These are phyloP conservation scores for Penicilliopsis zonata DNA, from an alignment of 495 filamentous ascomycete species.

Conservation along the genomic window DNA sequence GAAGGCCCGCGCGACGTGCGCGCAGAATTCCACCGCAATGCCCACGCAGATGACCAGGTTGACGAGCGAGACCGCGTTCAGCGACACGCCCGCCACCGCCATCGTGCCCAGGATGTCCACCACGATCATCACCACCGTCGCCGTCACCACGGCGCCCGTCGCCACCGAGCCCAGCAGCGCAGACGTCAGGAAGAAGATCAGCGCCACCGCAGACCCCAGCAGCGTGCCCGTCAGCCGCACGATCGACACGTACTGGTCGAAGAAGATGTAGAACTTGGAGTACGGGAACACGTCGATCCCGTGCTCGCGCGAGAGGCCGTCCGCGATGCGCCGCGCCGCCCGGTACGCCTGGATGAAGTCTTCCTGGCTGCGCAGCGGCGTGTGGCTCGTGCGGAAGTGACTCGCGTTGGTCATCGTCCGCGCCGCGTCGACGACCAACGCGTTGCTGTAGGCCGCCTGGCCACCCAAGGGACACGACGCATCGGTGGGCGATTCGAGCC, in stretches of 20 bases:
- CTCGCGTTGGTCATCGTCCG: slow-evolving; percentile 56
- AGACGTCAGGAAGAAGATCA: slow-evolving; percentile 68
- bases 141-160: slow-evolving; percentile 70
- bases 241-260: slow-evolving; percentile 89
- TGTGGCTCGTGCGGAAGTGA: slow-evolving; percentile 87
- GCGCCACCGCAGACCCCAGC: slow-evolving; percentile 67
- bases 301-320: slow-evolving; percentile 53
- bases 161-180: slow-evolving; percentile 71
- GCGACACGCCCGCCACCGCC: slow-evolving; percentile 76
- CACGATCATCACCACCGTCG: slow-evolving; percentile 84
- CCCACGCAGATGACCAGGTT: slow-evolving; percentile 95
- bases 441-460: slow-evolving; percentile 73
- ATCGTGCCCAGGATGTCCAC: slow-evolving; percentile 92
- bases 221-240: slow-evolving; percentile 65
- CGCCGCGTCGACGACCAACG: slow-evolving; percentile 65
- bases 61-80: slow-evolving; percentile 94
- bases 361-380: slow-evolving; percentile 71
- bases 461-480: slow-evolving; percentile 80
- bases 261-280: slow-evolving; percentile 95
- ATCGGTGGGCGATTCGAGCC: slow-evolving; percentile 68
- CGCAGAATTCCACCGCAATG: slow-evolving; percentile 94
- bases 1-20: slow-evolving; percentile 91
- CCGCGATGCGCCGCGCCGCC: slow-evolving; percentile 79
- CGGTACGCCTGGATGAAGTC: slow-evolving; percentile 89
- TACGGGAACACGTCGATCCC: slow-evolving; percentile 83